Conservation (phyloP, 441 rosid genomes). For the Populus hybrid region DNA sequence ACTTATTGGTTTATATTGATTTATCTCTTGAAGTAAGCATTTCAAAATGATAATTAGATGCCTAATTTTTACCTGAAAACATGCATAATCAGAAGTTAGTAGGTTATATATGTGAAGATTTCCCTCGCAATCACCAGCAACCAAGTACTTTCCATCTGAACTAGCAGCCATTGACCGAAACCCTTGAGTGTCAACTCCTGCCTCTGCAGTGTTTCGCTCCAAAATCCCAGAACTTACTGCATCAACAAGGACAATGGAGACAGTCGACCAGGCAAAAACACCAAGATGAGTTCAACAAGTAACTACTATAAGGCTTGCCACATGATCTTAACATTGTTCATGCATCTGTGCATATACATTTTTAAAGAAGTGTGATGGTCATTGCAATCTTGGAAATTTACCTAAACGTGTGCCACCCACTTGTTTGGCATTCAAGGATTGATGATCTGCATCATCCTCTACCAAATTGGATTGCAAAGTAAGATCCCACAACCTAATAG, state of each 20-base stretch:
- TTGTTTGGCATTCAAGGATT: constrained; percentile 30
- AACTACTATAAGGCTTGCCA: background rate
- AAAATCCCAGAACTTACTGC: constrained; percentile 73
- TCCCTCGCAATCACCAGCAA: constrained; percentile 83
- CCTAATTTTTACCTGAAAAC: background rate
- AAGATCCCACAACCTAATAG: constrained; percentile 86
- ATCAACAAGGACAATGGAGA: constrained; percentile 15
- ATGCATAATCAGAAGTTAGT: background rate
- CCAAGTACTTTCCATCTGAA: constrained; percentile 77
- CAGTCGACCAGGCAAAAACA: constrained; percentile 6
- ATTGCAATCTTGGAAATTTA: constrained; percentile 27
- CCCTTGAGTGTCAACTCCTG: constrained; percentile 51
- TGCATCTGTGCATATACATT: constrained; percentile 3
- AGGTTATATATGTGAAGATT: background rate
- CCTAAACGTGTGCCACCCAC: constrained; percentile 50
- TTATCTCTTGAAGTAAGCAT: background rate
- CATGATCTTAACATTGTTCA: constrained; percentile 2
- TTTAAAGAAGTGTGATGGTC: background rate
- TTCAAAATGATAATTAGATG: constrained; percentile 17
- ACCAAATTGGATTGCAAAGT: constrained; percentile 42
- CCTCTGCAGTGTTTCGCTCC: constrained; percentile 60
- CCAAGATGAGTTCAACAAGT: background rate
- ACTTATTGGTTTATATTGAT: background rate
- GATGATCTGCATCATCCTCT: constrained; percentile 29
- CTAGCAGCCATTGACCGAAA: constrained; percentile 76